phyloP scores from a whole-genome alignment of 2,329 filamentous ascomycete genomes.

The Pseudopithomyces chartarum region DNA sequence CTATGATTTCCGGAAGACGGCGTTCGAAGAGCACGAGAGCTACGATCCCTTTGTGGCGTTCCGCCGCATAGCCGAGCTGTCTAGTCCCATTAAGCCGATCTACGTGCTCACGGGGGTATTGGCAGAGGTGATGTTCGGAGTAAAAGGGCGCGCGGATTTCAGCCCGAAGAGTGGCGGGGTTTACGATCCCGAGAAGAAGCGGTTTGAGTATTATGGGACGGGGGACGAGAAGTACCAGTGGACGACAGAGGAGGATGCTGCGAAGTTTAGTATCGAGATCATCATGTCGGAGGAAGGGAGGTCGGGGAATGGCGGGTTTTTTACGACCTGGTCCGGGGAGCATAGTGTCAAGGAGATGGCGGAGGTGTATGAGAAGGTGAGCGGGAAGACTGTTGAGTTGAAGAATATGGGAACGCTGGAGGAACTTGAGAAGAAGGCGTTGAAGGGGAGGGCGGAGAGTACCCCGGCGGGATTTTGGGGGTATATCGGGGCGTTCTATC shows the following conservation, averaged over 20 bases:
- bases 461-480: conserved; percentile 1
- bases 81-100: conserved; percentile 15
- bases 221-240: conserved; percentile 11
- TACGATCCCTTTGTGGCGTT: conserved; percentile 20
- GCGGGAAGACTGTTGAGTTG: not conserved
- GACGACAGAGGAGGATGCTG: conserved; percentile 11
- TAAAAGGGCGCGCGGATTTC: conserved; percentile 5
- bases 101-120: conserved; percentile 13
- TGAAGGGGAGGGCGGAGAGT: not conserved
- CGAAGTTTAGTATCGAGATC: conserved; percentile 6
- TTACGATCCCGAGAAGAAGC: conserved; percentile 5
- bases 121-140: conserved; percentile 9
- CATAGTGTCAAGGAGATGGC: conserved; percentile 3
- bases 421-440: conserved; percentile 3
- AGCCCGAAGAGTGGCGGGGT: not conserved
- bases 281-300: conserved; percentile 1
- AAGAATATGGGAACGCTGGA: conserved; percentile 4
- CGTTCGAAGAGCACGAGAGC: conserved; percentile 14
- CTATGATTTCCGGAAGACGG: conserved; percentile 17
- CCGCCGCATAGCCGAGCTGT: conserved; percentile 8
- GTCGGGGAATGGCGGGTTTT: conserved; percentile 3
- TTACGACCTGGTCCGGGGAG: conserved; percentile 3
- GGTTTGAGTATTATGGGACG: conserved; percentile 8
- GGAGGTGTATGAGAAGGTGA: conserved; percentile 1
- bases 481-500: conserved; percentile 2